These are phyloP conservation scores for Plenodomus tracheiphilus DNA, from an alignment of 2,329 filamentous ascomycete genomes.

Conservation along the genomic window DNA sequence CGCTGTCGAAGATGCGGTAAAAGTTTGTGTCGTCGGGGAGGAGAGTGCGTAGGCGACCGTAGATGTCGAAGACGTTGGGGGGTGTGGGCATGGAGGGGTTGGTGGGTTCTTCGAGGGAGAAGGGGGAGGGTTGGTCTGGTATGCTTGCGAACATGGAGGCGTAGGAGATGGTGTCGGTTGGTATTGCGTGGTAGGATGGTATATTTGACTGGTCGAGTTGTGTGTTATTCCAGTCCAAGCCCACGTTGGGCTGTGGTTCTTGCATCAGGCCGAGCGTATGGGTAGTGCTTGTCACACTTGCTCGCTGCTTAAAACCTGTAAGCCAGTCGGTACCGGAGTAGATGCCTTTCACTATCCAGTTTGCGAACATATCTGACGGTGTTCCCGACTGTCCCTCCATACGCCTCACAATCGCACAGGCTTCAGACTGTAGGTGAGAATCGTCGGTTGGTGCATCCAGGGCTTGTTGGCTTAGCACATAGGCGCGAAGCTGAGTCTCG, in stretches of 20 bases:
- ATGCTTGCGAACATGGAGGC: background rate
- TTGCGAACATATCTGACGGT: constrained; percentile 27
- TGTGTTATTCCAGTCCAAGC: background rate
- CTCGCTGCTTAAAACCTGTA: constrained; percentile 15
- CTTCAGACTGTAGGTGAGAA: constrained; percentile 21
- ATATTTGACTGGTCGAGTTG: too few species aligned
- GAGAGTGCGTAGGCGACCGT: constrained; percentile 6
- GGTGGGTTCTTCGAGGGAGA: background rate
- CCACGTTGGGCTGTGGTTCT: background rate
- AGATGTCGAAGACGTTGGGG: constrained; percentile 4
- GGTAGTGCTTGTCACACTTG: background rate
- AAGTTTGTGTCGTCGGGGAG: constrained; percentile 22
- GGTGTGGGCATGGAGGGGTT: background rate
- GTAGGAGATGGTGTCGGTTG: background rate
- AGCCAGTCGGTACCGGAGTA: constrained; percentile 18
- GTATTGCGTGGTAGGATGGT: background rate
- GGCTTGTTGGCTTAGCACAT: constrained; percentile 12
- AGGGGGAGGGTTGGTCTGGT: background rate
- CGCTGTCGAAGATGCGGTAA: constrained; percentile 20
- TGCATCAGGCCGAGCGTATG: background rate
- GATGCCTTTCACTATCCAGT: constrained; percentile 26
- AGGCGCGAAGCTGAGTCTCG: constrained; percentile 22
- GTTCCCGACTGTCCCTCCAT: constrained; percentile 25
- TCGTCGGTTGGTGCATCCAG: constrained; percentile 7
- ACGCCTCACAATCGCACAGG: constrained; percentile 23